A percentile compares a stretch with the other conserved stretches of the same genome.
Evolutionary conservation across 805 yeast genomes (phyloP).

Genomic region (Zygosaccharomyces gambellarensis): DNA sequence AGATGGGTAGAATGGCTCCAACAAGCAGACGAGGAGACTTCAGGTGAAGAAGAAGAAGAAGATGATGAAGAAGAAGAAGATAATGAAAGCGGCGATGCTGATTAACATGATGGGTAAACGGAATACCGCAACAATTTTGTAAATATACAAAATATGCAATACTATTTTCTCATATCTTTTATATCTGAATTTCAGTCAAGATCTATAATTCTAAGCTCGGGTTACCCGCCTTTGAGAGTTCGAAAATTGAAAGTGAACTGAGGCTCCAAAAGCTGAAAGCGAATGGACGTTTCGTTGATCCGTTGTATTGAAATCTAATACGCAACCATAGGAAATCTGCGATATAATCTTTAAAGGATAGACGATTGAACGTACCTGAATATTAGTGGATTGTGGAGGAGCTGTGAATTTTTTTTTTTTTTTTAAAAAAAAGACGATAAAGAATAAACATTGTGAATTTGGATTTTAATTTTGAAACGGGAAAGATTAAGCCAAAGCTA

Average conservation of each 20-base stretch:
- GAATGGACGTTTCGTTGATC: constrained; percentile 3
- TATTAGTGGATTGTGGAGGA: background rate
- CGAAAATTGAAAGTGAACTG: background rate
- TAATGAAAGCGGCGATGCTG: constrained; percentile 40
- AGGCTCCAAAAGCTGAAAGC: constrained; percentile 2
- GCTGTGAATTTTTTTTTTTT: background rate
- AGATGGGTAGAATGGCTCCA: constrained; percentile 85
- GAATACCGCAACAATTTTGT: constrained; percentile 1
- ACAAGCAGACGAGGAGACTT: constrained; percentile 64
- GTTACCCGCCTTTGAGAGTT: constrained; percentile 1
- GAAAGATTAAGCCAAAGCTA: background rate
- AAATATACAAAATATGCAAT: background rate
- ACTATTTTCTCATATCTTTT: background rate
- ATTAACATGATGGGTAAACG: constrained; percentile 33
- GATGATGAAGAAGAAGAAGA: constrained; percentile 15
- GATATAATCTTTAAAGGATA: background rate
- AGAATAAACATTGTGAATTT: constrained; percentile 1
- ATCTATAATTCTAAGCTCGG: background rate
- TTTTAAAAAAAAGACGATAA: background rate
- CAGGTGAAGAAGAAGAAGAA: constrained; percentile 48
- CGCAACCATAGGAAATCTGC: background rate
- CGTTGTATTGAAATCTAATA: background rate
- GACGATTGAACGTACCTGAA: background rate
- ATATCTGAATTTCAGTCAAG: background rate
- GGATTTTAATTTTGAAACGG: background rate